Conservation (phyloP, 768 basidiomycete species). For the Pleurotus djamor region DNA sequence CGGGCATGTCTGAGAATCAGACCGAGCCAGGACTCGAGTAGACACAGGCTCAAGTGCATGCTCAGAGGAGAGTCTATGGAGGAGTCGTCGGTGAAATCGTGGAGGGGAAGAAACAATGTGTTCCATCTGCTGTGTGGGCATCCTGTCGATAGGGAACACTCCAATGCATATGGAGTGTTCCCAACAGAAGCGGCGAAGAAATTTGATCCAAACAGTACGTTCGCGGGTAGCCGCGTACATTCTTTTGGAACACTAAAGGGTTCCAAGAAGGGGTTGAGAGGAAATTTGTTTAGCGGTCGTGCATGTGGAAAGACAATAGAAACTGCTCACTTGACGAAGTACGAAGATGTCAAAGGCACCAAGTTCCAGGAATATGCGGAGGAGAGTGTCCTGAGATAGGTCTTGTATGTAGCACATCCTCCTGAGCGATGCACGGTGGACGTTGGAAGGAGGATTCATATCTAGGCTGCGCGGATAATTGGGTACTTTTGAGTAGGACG, state of each 20-base stretch:
- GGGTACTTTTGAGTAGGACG: background rate
- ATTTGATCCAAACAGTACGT: slow-evolving; percentile 24
- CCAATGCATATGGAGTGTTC: slow-evolving; percentile 14
- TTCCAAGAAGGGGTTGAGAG: background rate
- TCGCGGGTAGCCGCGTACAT: slow-evolving; percentile 15
- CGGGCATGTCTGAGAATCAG: background rate
- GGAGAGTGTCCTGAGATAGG: slow-evolving; percentile 2
- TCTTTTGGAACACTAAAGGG: slow-evolving; percentile 18
- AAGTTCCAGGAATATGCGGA: slow-evolving; percentile 2
- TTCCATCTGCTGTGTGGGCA: slow-evolving; percentile 22
- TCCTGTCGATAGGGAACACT: slow-evolving; percentile 21
- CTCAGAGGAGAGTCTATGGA: background rate
- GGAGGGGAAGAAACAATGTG: slow-evolving; percentile 20
- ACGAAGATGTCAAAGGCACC: slow-evolving; percentile 4
- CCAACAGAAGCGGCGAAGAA: slow-evolving; percentile 18
- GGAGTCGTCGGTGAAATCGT: slow-evolving; percentile 14
- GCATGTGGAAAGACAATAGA: too few species aligned
- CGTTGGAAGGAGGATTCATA: background rate
- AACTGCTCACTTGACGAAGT: slow-evolving; percentile 1
- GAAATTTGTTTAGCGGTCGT: background rate
- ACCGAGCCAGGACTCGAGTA: slow-evolving; percentile 13
- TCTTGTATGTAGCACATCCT: slow-evolving; percentile 5
- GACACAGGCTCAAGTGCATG: slow-evolving; percentile 9
- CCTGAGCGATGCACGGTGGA: background rate
- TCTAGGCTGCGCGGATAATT: background rate